A percentile compares a stretch with the other conserved stretches of the same genome.
Evolutionary conservation across 2,329 filamentous ascomycete genomes (phyloP).

Genomic region (Knufia petricola): DNA sequence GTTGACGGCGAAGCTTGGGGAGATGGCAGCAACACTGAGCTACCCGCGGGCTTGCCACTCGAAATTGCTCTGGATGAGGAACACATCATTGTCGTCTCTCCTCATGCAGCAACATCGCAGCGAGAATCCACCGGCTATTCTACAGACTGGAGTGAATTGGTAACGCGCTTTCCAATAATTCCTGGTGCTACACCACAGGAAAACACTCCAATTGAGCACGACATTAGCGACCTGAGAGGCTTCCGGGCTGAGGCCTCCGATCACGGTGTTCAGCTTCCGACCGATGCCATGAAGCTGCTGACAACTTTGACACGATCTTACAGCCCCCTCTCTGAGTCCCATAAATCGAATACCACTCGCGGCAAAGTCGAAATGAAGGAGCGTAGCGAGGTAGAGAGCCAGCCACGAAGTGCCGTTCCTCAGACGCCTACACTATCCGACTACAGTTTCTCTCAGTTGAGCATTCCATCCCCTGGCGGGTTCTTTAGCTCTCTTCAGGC

Average conservation of each 20-base stretch:
- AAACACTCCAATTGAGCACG: slow-evolving; percentile 19
- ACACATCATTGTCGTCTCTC: slow-evolving; percentile 22
- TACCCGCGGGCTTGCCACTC: slow-evolving; percentile 10
- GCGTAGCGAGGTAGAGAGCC: slow-evolving; percentile 43
- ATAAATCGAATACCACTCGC: slow-evolving; percentile 26
- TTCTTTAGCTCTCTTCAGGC: slow-evolving; percentile 83
- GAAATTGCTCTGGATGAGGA: slow-evolving; percentile 30
- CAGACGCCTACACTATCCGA: slow-evolving; percentile 47
- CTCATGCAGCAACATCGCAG: slow-evolving; percentile 15
- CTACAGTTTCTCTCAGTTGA: slow-evolving; percentile 67
- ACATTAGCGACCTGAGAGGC: slow-evolving; percentile 11
- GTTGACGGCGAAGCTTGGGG: slow-evolving; percentile 16
- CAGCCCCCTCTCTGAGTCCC: slow-evolving; percentile 31
- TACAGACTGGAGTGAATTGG: slow-evolving; percentile 49
- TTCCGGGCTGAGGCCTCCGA: slow-evolving; percentile 26
- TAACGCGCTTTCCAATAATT: slow-evolving; percentile 33
- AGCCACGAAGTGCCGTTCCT: slow-evolving; percentile 35
- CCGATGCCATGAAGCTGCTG: slow-evolving; percentile 69
- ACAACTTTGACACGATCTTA: slow-evolving; percentile 57
- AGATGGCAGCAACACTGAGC: neutral
- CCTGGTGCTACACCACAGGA: slow-evolving; percentile 24
- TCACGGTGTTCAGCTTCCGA: slow-evolving; percentile 61
- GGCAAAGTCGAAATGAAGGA: slow-evolving; percentile 48
- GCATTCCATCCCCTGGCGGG: slow-evolving; percentile 81
- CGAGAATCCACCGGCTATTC: slow-evolving; percentile 11